Evolutionary conservation across 148 eudicot genomes (phyloP).

Genomic region (Arctostaphylos glauca): DNA sequence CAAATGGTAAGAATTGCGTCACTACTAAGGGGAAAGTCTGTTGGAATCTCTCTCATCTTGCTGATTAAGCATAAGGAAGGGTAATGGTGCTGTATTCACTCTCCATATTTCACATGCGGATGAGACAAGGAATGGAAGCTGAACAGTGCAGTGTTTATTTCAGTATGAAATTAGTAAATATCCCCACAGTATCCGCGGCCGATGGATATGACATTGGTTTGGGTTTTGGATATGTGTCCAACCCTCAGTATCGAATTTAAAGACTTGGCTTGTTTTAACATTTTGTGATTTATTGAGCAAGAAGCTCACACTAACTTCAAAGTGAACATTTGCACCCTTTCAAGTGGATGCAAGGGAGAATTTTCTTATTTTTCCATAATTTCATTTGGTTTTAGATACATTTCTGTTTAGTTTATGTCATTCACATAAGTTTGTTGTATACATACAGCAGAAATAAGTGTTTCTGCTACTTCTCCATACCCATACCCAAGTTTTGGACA

Average conservation of each 20-base stretch:
- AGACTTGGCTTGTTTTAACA: not conserved
- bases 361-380: no score
- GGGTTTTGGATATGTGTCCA: not conserved
- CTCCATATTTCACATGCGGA: not conserved
- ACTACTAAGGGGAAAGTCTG: not conserved
- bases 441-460: not conserved
- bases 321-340: no score
- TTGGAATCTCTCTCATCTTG: not conserved
- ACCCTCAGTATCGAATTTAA: not conserved
- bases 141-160: not conserved
- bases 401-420: no score
- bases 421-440: not conserved
- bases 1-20: not conserved
- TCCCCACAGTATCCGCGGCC: not conserved
- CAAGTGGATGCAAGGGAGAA: no score
- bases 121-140: not conserved
- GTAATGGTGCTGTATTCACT: not conserved
- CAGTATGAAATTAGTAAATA: not conserved
- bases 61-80: not conserved
- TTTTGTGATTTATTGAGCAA: no score
- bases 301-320: no score
- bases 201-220: not conserved
- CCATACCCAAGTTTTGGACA: not conserved
- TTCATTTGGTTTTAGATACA: no score
- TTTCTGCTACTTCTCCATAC: not conserved